Conservation (phyloP, 2,329 filamentous ascomycete genomes). For the Chrysosporium keratinophilum region DNA sequence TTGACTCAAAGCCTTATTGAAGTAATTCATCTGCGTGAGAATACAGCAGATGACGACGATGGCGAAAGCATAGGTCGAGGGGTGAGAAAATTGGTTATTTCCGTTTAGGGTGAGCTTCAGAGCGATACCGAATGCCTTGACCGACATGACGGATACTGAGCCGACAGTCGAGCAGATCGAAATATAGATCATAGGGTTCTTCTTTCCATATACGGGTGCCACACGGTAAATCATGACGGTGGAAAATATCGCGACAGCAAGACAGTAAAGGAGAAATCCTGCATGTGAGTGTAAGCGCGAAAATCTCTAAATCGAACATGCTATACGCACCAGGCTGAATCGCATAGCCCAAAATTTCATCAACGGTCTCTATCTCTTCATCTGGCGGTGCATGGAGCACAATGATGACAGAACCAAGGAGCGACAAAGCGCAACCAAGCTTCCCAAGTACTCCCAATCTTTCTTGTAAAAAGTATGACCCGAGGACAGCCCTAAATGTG, state of each 20-base stretch:
- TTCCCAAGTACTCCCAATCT: conserved; percentile 83
- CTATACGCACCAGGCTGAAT: conserved; percentile 66
- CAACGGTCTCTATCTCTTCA: conserved; percentile 79
- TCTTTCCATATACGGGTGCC: conserved; percentile 79
- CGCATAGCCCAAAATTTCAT: conserved; percentile 82
- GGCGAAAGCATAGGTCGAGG: conserved; percentile 94
- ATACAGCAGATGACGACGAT: conserved; percentile 91
- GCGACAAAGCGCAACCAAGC: conserved; percentile 87
- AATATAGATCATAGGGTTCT: conserved; percentile 90
- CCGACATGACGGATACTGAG: conserved; percentile 96
- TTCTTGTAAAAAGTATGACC: conserved; percentile 88
- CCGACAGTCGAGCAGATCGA: conserved; percentile 97
- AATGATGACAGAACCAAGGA: conserved; percentile 94
- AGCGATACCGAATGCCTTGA: conserved; percentile 97
- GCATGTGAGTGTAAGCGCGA: conserved; percentile 4
- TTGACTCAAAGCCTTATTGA: conserved; percentile 95
- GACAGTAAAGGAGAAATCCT: conserved; percentile 86
- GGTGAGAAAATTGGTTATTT: conserved; percentile 89
- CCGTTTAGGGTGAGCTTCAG: conserved; percentile 88
- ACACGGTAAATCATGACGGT: conserved; percentile 93
- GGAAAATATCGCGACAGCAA: conserved; percentile 70
- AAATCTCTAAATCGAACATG: neutral
- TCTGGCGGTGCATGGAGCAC: conserved; percentile 94
- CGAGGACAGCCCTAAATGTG: conserved; percentile 61
- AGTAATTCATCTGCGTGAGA: conserved; percentile 98